A percentile compares a stretch with the other conserved stretches of the same genome.
phyloP scores from a whole-genome alignment of 2,329 filamentous ascomycete species.

The Pleoardoris graminearum region DNA sequence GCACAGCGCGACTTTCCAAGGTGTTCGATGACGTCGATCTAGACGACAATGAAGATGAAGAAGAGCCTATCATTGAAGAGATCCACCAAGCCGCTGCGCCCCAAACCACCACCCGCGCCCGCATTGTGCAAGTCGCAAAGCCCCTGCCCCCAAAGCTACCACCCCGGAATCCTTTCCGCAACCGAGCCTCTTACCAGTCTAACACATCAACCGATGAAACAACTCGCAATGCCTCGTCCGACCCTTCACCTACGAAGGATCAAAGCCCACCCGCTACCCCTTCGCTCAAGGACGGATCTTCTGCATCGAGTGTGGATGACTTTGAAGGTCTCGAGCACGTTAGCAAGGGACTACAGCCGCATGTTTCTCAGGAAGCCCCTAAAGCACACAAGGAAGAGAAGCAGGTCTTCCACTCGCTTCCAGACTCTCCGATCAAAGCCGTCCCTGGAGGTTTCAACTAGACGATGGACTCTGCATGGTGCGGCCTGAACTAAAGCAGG shows the following conservation, averaged over 20 bases:
- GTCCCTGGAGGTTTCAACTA: conserved; percentile 37
- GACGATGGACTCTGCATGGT: background rate
- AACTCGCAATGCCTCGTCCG: conserved; percentile 22
- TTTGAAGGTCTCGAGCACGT: conserved; percentile 37
- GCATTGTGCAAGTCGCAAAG: conserved; percentile 83
- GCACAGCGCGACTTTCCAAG: conserved; percentile 25
- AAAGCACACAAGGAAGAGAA: conserved; percentile 32
- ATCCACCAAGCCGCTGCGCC: conserved; percentile 66
- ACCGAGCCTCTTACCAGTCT: conserved; percentile 41
- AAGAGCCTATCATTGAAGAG: conserved; percentile 72
- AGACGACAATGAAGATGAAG: conserved; percentile 53
- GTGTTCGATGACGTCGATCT: conserved; percentile 50
- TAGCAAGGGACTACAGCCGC: conserved; percentile 30
- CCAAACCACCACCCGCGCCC: conserved; percentile 73
- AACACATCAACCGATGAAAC: conserved; percentile 28
- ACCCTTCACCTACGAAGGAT: conserved; percentile 26
- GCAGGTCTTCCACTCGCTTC: conserved; percentile 50
- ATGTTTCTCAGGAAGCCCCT: conserved; percentile 21
- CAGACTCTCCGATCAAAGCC: conserved; percentile 38
- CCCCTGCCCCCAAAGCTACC: conserved; percentile 77
- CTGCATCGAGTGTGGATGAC: conserved; percentile 35
- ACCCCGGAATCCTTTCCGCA: conserved; percentile 69
- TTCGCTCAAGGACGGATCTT: conserved; percentile 40
- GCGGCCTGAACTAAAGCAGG: background rate
- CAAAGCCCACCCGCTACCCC: conserved; percentile 40